Evolutionary conservation across 768 basidiomycete genomes (phyloP), one percentile per base, ranked within the genome.

Genomic region (Auricularia cornea): DNA sequence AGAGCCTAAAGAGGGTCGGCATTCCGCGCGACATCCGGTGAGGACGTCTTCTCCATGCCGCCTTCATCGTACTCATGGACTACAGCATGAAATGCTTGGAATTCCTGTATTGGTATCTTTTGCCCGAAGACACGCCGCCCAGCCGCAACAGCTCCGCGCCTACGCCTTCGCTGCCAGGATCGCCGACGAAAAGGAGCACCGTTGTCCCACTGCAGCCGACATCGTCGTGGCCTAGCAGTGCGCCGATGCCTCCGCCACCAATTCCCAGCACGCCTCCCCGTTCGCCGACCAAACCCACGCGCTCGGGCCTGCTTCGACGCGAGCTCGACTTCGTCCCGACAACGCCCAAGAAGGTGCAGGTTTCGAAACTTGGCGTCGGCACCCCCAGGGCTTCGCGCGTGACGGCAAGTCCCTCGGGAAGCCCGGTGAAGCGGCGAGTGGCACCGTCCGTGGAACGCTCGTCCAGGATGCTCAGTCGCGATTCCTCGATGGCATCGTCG

Each of bases 71-170:
- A 54, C 65, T 64, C 14, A 64, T 57, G 31, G 8, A 26, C 33
- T 40, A 28, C 16, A 96, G 94, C 68, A 96, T 97, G 90, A 96
- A 96, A 77, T 96, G 93, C 66, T 79, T 98, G 20, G 95, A 97
- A 71, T 94, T 97, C 69, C 76, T 98, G 18, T 96, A 96, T 73
- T 97, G 95, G 73, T 98, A 98, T 72, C 80, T 98, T 6, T 79
- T 96, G 54, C 94, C 95, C 64, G 94, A 97, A 71, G 84, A 83
- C 1, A 71, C 76, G 5, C 61, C 60, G 4, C 28, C 28, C 3
- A 35, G 48, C 2, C 73, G 28, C 66, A 73, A 8, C 57, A 28
- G 28, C 26, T 44, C 12, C 65, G 63, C 28, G 41, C 64, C 30
- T 40, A 60, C 14, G 28, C 48, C 66, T 11, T 66, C 68, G 60